Evolutionary conservation across 768 basidiomycete species (phyloP).

Genomic region (Artomyces pyxidatus): DNA sequence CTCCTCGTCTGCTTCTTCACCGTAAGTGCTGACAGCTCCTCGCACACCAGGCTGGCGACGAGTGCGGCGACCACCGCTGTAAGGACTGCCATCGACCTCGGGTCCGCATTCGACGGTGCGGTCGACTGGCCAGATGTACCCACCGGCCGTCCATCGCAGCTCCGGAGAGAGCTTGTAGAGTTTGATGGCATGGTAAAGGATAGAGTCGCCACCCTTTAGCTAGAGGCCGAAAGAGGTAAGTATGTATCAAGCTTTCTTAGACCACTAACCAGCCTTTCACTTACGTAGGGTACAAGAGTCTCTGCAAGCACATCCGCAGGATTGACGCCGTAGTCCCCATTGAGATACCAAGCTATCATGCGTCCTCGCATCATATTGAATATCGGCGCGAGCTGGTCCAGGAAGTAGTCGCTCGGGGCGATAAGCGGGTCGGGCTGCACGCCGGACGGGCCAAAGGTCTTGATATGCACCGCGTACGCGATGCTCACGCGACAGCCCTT

Average conservation of each 20-base stretch:
- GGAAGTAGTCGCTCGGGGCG: slow-evolving; percentile 63
- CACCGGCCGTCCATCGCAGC: slow-evolving; percentile 76
- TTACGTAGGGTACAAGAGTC: slow-evolving; percentile 59
- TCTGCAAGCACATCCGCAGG: slow-evolving; percentile 66
- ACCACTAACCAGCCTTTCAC: too few relatives aligned
- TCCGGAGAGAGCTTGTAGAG: slow-evolving; percentile 67
- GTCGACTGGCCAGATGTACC: slow-evolving; percentile 74
- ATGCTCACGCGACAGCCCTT: slow-evolving; percentile 63
- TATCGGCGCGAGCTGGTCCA: slow-evolving; percentile 64
- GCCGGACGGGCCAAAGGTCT: slow-evolving; percentile 50
- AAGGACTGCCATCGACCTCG: slow-evolving; percentile 30
- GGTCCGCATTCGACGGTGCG: slow-evolving; percentile 53
- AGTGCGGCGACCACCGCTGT: slow-evolving; percentile 21
- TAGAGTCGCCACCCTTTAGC: slow-evolving; percentile 72
- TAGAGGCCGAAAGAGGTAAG: slow-evolving; percentile 19
- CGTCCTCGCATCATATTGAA: slow-evolving; percentile 65
- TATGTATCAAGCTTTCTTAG: too few relatives aligned
- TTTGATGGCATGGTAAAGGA: slow-evolving; percentile 71
- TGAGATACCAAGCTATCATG: slow-evolving; percentile 66
- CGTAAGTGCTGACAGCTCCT: slow-evolving; percentile 39
- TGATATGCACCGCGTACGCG: slow-evolving; percentile 64
- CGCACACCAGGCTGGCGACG: slow-evolving; percentile 28
- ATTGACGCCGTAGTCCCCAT: slow-evolving; percentile 59
- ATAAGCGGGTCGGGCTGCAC: slow-evolving; percentile 54
- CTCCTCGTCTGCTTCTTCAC: slow-evolving; percentile 30